These are phyloP conservation scores for Hypoxylon perforatum DNA, from an alignment of 495 filamentous ascomycete species.

Conservation along the genomic window DNA sequence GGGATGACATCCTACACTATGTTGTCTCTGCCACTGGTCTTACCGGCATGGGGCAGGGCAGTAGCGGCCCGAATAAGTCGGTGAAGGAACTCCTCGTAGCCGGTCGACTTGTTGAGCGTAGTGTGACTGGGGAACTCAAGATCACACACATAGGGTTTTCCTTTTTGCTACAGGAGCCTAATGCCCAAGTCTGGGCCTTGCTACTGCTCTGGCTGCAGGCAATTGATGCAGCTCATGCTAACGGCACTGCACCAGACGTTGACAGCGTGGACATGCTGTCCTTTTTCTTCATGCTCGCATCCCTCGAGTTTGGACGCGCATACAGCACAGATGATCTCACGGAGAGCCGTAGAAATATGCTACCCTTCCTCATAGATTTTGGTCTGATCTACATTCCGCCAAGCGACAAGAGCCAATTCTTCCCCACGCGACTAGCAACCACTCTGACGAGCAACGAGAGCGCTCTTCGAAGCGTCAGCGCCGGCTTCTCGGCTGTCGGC, in stretches of 20 bases:
- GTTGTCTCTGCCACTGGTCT: conserved; percentile 75
- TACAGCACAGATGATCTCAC: conserved; percentile 86
- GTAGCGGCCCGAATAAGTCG: conserved; percentile 71
- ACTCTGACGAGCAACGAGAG: conserved; percentile 88
- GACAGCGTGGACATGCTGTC: conserved; percentile 92
- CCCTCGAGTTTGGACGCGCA: conserved; percentile 86
- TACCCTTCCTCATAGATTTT: conserved; percentile 86
- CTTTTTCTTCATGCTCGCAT: conserved; percentile 96
- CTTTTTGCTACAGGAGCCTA: conserved; percentile 93
- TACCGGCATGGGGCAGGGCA: conserved; percentile 42
- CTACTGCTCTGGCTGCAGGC: conserved; percentile 92
- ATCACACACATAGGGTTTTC: conserved; percentile 95
- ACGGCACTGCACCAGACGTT: conserved; percentile 68
- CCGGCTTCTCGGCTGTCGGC: conserved; percentile 59
- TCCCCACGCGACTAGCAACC: conserved; percentile 92
- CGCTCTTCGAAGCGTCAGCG: conserved; percentile 70
- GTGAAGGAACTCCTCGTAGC: conserved; percentile 83
- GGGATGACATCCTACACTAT: conserved; percentile 95
- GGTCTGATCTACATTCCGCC: conserved; percentile 83
- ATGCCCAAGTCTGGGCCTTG: conserved; percentile 95
- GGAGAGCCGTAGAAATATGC: conserved; percentile 82
- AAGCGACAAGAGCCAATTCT: conserved; percentile 74
- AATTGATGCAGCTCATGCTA: conserved; percentile 62
- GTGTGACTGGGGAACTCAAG: conserved; percentile 60
- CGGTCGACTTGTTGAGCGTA: conserved; percentile 79